These are phyloP conservation scores for Yamadazyma sp. DNA, from an alignment of 805 yeast species.

Conservation along the genomic window DNA sequence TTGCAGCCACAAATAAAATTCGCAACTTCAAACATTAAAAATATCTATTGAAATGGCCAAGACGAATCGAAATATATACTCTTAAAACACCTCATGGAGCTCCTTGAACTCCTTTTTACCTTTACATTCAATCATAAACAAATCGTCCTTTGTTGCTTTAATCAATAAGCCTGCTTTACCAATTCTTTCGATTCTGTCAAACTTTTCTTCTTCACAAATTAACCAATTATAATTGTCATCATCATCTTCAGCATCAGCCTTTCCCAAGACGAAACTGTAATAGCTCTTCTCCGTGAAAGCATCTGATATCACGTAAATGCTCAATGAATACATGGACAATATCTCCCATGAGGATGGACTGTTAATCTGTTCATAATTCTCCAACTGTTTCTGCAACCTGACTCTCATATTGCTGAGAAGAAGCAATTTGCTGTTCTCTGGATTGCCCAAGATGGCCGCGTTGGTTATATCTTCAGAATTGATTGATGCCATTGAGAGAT, in stretches of 20 bases:
- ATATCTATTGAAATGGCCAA: slow-evolving; percentile 1
- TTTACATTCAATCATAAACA: slow-evolving; percentile 45
- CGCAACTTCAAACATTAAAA: slow-evolving; percentile 1
- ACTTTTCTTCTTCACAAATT: slow-evolving; percentile 29
- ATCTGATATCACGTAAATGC: slow-evolving; percentile 31
- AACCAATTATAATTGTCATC: slow-evolving; percentile 28
- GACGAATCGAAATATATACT: slow-evolving; percentile 3
- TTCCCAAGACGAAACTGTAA: slow-evolving; percentile 29
- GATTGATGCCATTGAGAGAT: slow-evolving; percentile 21
- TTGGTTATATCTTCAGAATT: slow-evolving; percentile 20
- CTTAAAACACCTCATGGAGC: slow-evolving; percentile 17
- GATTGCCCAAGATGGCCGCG: slow-evolving; percentile 23
- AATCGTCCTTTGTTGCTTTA: slow-evolving; percentile 27
- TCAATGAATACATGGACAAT: slow-evolving; percentile 38
- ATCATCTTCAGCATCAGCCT: slow-evolving; percentile 15
- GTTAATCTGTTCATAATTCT: slow-evolving; percentile 25
- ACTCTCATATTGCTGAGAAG: slow-evolving; percentile 33
- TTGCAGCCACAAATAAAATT: slow-evolving; percentile 5
- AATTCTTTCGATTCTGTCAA: slow-evolving; percentile 31
- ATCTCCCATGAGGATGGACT: slow-evolving; percentile 45
- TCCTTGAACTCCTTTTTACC: slow-evolving; percentile 40
- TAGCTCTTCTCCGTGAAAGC: slow-evolving; percentile 22
- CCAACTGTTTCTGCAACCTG: slow-evolving; percentile 38
- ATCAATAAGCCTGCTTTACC: slow-evolving; percentile 46
- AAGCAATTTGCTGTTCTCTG: slow-evolving; percentile 23